These are phyloP conservation scores for Globisporangium carolinianum DNA, from an alignment of 352 stramenopile species.

Conservation along the genomic window DNA sequence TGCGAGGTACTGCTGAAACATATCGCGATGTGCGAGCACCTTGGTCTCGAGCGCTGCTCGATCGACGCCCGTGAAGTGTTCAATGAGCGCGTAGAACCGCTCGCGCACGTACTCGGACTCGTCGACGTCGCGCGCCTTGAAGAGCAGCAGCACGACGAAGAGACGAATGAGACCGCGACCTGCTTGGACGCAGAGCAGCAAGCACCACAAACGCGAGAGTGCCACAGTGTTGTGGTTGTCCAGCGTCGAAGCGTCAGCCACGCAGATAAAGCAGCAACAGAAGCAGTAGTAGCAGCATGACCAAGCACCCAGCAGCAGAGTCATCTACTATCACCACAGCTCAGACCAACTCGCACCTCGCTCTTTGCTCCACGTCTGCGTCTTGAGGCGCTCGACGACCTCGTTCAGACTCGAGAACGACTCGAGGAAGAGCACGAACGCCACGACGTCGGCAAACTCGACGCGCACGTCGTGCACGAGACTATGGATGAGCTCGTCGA, in stretches of 20 bases:
- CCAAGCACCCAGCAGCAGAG: neutral
- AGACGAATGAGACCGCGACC: conserved; percentile 53
- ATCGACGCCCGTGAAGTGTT: conserved; percentile 24
- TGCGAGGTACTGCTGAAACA: conserved; percentile 50
- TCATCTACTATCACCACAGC: too few relatives aligned
- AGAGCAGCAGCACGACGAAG: conserved; percentile 48
- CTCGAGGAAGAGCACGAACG: conserved; percentile 68
- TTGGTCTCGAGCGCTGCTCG: conserved; percentile 23
- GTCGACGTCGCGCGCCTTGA: conserved; percentile 32
- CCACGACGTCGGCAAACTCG: conserved; percentile 52
- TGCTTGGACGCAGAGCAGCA: conserved; percentile 4
- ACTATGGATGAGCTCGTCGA: conserved; percentile 28
- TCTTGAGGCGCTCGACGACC: conserved; percentile 44
- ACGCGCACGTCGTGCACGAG: conserved; percentile 30
- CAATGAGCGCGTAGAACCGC: conserved; percentile 40
- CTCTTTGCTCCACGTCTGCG: conserved; percentile 31
- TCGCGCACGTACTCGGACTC: conserved; percentile 30
- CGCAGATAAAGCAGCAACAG: neutral
- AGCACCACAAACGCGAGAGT: neutral
- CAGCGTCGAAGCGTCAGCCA: neutral
- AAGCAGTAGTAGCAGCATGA: neutral
- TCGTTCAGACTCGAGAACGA: conserved; percentile 59
- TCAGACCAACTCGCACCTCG: conserved; percentile 25
- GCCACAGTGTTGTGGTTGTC: too few relatives aligned
- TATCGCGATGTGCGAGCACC: conserved; percentile 41